Evolutionary conservation across 208 protist species (phyloP).

Genomic region (Leishmania mexicana): DNA sequence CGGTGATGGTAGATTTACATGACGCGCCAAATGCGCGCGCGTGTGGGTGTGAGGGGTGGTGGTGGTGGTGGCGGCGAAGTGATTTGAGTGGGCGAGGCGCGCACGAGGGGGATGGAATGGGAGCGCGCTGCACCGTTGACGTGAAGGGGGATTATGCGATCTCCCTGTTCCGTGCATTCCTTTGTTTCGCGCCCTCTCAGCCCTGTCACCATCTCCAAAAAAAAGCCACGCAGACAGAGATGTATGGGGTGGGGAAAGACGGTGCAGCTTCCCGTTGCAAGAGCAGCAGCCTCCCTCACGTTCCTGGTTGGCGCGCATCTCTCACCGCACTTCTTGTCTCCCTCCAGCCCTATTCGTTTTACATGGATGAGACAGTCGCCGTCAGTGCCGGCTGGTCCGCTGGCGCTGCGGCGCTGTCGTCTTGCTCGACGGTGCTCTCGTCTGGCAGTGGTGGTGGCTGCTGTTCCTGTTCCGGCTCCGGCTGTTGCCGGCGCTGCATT

Average conservation of each 20-base stretch:
- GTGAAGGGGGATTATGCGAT: no score
- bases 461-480: neutral
- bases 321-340: neutral
- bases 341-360: neutral
- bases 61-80: neutral
- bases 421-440: neutral
- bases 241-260: neutral
- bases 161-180: neutral
- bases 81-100: neutral
- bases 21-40: neutral
- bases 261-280: neutral
- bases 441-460: neutral
- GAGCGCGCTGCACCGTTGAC: neutral
- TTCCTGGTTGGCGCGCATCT: no score
- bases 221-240: neutral
- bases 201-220: neutral
- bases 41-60: neutral
- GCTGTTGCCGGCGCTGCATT: constrained; percentile 18
- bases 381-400: neutral
- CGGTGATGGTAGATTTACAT: neutral
- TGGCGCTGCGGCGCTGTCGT: neutral
- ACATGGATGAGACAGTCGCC: neutral
- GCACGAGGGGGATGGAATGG: neutral
- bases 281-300: neutral
- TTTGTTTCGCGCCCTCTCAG: neutral